These are phyloP conservation scores for Chaetoscypha palmicola DNA, from an alignment of 2,329 filamentous ascomycete species.

Conservation along the genomic window DNA sequence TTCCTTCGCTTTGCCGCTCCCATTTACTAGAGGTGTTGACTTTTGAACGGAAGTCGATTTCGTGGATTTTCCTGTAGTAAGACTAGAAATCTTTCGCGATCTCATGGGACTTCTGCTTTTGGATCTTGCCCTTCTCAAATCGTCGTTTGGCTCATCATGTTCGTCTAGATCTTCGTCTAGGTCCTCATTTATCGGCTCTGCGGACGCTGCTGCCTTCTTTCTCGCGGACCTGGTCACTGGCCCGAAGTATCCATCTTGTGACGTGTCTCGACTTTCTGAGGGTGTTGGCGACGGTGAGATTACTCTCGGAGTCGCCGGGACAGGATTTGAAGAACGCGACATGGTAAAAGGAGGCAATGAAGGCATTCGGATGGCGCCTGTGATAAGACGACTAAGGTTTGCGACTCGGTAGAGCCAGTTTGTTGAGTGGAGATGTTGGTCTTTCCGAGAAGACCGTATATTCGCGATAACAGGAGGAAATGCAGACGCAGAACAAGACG, in stretches of 20 bases:
- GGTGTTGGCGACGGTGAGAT: constrained; percentile 82
- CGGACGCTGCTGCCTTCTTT: constrained; percentile 49
- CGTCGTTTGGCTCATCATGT: constrained; percentile 21
- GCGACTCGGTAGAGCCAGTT: constrained; percentile 43
- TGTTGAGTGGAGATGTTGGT: constrained; percentile 42
- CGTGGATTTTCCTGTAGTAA: constrained; percentile 45
- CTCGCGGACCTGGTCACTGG: constrained; percentile 72
- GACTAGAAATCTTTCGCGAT: constrained; percentile 42
- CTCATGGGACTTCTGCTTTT: constrained; percentile 32
- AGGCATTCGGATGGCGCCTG: constrained; percentile 49
- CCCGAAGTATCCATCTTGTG: constrained; percentile 58
- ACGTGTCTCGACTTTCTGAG: constrained; percentile 45
- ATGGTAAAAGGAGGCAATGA: constrained; percentile 52
- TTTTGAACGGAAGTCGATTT: constrained; percentile 29
- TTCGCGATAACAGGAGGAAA: constrained; percentile 24
- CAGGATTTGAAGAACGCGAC: constrained; percentile 35
- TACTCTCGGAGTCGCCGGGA: constrained; percentile 77
- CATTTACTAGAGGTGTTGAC: constrained; percentile 19
- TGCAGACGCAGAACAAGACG: constrained; percentile 24
- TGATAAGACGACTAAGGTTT: constrained; percentile 43
- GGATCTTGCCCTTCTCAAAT: constrained; percentile 28
- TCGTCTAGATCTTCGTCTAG: constrained; percentile 30
- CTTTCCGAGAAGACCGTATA: constrained; percentile 41
- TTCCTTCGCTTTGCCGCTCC: constrained; percentile 21
- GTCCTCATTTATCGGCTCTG: constrained; percentile 54